phyloP scores from a whole-genome alignment of 2,329 filamentous ascomycete genomes.

The Emergomyces pasteurianus region DNA sequence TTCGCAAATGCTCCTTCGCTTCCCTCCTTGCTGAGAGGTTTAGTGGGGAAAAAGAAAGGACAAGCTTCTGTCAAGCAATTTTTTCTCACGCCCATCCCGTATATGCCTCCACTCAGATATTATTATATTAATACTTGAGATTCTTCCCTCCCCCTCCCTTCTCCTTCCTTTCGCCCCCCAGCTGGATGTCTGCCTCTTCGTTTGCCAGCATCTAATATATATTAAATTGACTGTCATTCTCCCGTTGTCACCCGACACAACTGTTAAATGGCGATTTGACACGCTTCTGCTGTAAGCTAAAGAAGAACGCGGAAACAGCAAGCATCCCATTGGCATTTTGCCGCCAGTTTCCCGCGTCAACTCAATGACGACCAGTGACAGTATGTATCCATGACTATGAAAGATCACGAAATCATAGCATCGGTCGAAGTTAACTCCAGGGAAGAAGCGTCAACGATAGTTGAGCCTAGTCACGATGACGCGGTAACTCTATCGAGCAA shows the following conservation, averaged over 20 bases:
- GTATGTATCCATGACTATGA: neutral
- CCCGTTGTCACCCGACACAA: neutral
- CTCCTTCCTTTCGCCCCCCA: neutral
- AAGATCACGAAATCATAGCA: neutral
- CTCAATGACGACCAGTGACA: neutral
- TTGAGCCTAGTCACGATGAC: neutral
- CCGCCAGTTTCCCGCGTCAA: too few species aligned
- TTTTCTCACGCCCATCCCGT: neutral
- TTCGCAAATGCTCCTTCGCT: neutral
- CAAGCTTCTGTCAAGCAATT: slow-evolving; percentile 2
- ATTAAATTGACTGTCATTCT: neutral
- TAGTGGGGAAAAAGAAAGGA: neutral
- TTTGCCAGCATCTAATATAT: neutral
- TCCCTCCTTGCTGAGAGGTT: neutral
- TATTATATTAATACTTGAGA: neutral
- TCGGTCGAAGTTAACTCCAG: neutral
- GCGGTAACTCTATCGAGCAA: neutral
- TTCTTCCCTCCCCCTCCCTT: neutral
- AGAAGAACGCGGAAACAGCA: neutral
- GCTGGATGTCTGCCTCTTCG: neutral
- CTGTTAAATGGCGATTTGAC: neutral
- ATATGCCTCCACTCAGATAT: neutral
- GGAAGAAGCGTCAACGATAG: neutral
- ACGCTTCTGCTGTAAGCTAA: neutral
- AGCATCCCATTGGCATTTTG: too few species aligned